Conservation (phyloP, 2,329 filamentous ascomycete species). For the Furcasterigmium furcatum region DNA sequence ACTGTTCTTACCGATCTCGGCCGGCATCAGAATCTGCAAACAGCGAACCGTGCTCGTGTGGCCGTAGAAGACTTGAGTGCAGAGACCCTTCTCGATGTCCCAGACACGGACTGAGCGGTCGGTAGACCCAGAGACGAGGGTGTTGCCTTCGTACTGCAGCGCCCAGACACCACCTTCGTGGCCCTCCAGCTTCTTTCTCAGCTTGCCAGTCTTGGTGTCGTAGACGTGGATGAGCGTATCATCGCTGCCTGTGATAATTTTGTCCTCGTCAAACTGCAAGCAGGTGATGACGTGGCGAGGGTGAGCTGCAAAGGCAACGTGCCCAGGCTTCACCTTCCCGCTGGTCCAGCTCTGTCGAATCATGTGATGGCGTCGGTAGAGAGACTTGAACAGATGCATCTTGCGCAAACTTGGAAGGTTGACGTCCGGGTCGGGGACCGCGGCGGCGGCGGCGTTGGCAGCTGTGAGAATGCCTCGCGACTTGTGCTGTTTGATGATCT, state of each 20-base stretch:
- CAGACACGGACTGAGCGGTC: slow-evolving; percentile 98
- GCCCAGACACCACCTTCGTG: slow-evolving; percentile 99
- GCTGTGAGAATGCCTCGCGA: slow-evolving; percentile 84
- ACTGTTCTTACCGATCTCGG: slow-evolving; percentile 66
- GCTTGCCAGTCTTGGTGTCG: slow-evolving; percentile 88
- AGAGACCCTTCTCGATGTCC: slow-evolving; percentile 92
- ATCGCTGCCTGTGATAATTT: slow-evolving; percentile 95
- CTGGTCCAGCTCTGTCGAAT: slow-evolving; percentile 92
- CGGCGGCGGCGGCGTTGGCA: slow-evolving; percentile 77
- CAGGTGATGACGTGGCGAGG: slow-evolving; percentile 96
- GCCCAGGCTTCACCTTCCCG: slow-evolving; percentile 77
- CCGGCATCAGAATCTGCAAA: slow-evolving; percentile 88
- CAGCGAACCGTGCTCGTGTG: slow-evolving; percentile 97
- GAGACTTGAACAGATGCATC: slow-evolving; percentile 91
- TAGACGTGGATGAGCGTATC: slow-evolving; percentile 98
- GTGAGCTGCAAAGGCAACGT: slow-evolving; percentile 95
- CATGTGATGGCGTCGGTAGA: slow-evolving; percentile 89
- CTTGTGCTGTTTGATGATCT: slow-evolving; percentile 43
- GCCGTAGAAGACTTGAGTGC: slow-evolving; percentile 94
- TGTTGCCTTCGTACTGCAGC: slow-evolving; percentile 92
- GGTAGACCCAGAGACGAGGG: slow-evolving; percentile 91
- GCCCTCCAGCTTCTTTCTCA: slow-evolving; percentile 80
- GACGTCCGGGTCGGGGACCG: slow-evolving; percentile 77
- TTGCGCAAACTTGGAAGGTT: slow-evolving; percentile 76
- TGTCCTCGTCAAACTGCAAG: slow-evolving; percentile 95